A percentile compares a stretch with the other conserved stretches of the same genome.
Evolutionary conservation across 106 monocot species (phyloP).

Genomic region (Dendrobium officinale): DNA sequence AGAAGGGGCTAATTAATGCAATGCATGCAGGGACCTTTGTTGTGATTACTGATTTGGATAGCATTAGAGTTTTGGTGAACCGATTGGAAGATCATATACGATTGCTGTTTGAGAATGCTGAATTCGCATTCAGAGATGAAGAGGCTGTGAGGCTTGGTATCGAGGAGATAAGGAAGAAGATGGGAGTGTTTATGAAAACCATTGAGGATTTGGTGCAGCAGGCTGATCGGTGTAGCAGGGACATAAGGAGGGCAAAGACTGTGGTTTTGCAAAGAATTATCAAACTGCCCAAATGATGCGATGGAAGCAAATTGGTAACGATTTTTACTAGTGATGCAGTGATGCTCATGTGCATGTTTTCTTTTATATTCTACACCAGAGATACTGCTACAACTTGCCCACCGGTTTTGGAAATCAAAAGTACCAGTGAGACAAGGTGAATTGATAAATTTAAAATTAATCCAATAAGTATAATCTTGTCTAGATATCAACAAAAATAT

Average conservation of each 20-base stretch:
- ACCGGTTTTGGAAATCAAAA: neutral
- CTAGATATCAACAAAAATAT: neutral
- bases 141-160: conserved; percentile 55
- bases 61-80: conserved; percentile 46
- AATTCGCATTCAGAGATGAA: conserved; percentile 47
- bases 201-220: conserved; percentile 53
- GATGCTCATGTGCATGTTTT: neutral
- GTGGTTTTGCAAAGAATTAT: conserved; percentile 44
- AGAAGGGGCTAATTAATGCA: conserved; percentile 38
- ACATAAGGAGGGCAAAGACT: conserved; percentile 57
- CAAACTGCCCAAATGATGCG: conserved; percentile 10
- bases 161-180: conserved; percentile 58
- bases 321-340: neutral
- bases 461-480: neutral
- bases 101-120: conserved; percentile 27
- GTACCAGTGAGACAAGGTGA: neutral
- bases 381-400: neutral
- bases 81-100: conserved; percentile 46
- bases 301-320: neutral
- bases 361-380: neutral
- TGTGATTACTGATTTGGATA: conserved; percentile 53
- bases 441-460: neutral
- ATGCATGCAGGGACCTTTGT: conserved; percentile 54
- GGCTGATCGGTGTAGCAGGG: conserved; percentile 49
- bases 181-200: conserved; percentile 50